Percentiles rank a stretch among this genome's conserved stretches.
These are phyloP conservation scores for Nicotiana paniculata DNA, from an alignment of 257 asterid genomes.

Conservation along the genomic window DNA sequence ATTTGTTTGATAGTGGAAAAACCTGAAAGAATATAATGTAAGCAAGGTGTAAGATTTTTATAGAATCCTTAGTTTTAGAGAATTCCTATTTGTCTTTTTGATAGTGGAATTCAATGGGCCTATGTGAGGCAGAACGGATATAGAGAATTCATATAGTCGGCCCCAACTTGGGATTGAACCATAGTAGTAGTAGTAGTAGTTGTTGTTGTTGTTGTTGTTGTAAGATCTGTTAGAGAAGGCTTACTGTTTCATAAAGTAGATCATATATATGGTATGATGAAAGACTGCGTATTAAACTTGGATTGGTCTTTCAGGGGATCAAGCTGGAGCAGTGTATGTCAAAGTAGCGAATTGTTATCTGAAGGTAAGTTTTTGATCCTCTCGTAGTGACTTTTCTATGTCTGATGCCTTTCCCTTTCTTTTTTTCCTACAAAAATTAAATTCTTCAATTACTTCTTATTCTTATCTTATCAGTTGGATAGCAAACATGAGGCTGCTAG, in stretches of 20 bases:
- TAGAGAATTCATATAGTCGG: not conserved
- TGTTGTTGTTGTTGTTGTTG: not conserved
- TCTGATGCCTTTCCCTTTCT: not conserved
- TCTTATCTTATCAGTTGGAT: constrained; percentile 49
- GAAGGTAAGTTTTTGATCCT: constrained; percentile 40
- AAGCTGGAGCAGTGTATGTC: constrained; percentile 74
- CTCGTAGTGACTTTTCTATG: not conserved
- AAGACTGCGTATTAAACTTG: not conserved
- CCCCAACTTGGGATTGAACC: not conserved
- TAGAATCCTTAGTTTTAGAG: not conserved
- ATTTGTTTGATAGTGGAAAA: not conserved
- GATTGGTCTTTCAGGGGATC: constrained; percentile 56
- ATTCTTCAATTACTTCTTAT: not conserved
- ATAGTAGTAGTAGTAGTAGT: not conserved
- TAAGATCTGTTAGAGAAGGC: not conserved
- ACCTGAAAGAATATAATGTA: not conserved
- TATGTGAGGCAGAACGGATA: not conserved
- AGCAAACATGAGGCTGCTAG: constrained; percentile 94
- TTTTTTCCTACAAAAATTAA: not conserved
- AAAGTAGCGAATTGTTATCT: constrained; percentile 73
- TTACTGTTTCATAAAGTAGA: not conserved
- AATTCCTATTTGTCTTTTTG: not conserved
- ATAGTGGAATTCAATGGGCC: not conserved
- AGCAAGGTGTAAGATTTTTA: not conserved
- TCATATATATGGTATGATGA: not conserved